phyloP scores from a whole-genome alignment of 1,284 basidiomycete genomes.

The Cryptococcus sp. region DNA sequence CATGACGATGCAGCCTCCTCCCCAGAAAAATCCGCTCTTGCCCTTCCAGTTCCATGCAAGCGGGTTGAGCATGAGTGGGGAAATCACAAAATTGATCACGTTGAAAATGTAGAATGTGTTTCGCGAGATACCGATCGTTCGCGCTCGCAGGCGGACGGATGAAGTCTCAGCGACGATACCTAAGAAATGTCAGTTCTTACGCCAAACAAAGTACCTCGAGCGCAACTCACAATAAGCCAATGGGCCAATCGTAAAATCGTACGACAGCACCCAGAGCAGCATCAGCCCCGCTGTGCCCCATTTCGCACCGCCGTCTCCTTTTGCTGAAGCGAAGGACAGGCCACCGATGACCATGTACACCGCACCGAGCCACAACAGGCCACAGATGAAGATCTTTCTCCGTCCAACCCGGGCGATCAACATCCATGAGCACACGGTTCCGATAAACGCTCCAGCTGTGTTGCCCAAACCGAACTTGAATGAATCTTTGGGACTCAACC shows the following conservation, averaged over 20 bases:
- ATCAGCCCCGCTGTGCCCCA: slow-evolving; percentile 12
- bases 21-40: slow-evolving; percentile 21
- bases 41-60: too few relatives aligned
- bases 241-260: slow-evolving; percentile 23
- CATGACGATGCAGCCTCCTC: slow-evolving; percentile 15
- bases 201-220: too few relatives aligned
- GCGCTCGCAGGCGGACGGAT: too few relatives aligned
- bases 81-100: too few relatives aligned
- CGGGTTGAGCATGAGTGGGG: too few relatives aligned
- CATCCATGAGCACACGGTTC: slow-evolving; percentile 45
- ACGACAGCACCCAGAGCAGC: slow-evolving; percentile 21
- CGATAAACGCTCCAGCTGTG: slow-evolving; percentile 36
- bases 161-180: too few relatives aligned
- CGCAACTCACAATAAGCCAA: slow-evolving; percentile 14
- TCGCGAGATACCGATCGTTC: too few relatives aligned
- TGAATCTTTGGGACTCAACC: slow-evolving; percentile 30
- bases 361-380: not conserved
- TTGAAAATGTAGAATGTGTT: too few relatives aligned
- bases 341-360: slow-evolving; percentile 8
- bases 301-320: not conserved
- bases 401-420: slow-evolving; percentile 10
- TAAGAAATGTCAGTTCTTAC: too few relatives aligned
- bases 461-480: slow-evolving; percentile 37
- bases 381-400: slow-evolving; percentile 8
- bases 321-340: slow-evolving; percentile 1